Percentiles rank a stretch among this genome's conserved stretches.
Evolutionary conservation across 768 basidiomycete species (phyloP).

Genomic region (Gloeostereum incarnatum): DNA sequence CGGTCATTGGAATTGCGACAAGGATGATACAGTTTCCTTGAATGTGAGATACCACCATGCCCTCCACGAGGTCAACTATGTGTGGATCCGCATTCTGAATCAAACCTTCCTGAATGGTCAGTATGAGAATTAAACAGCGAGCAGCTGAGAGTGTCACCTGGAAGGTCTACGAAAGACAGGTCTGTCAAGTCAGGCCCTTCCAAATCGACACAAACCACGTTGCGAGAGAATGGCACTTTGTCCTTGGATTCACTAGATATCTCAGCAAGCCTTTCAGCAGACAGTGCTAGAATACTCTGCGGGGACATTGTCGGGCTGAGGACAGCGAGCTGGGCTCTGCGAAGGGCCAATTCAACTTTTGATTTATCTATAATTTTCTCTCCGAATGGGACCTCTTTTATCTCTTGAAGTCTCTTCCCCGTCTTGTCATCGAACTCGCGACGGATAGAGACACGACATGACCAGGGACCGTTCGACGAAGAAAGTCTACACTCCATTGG

Average conservation of each 20-base stretch:
- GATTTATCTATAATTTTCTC: constrained; percentile 21
- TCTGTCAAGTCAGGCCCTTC: constrained; percentile 27
- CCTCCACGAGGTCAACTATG: constrained; percentile 32
- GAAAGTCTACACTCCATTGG: constrained; percentile 27
- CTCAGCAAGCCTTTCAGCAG: not conserved
- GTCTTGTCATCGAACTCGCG: constrained; percentile 13
- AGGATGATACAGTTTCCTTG: constrained; percentile 43
- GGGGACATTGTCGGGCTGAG: constrained; percentile 22
- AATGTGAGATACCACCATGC: constrained; percentile 41
- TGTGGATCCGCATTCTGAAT: constrained; percentile 39
- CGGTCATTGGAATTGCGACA: constrained; percentile 44
- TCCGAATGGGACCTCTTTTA: constrained; percentile 4
- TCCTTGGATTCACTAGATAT: not conserved
- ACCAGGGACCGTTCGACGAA: constrained; percentile 16
- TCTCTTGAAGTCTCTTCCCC: constrained; percentile 17
- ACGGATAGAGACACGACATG: constrained; percentile 33
- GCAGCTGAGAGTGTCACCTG: constrained; percentile 14
- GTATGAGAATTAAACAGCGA: not conserved
- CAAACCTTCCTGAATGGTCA: constrained; percentile 32
- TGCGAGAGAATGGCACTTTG: constrained; percentile 23
- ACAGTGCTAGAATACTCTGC: constrained; percentile 3
- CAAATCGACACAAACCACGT: constrained; percentile 31
- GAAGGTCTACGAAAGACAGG: constrained; percentile 29
- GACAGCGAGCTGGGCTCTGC: constrained; percentile 38
- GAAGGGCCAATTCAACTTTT: constrained; percentile 31